These are phyloP conservation scores for Herpetomonas muscarum DNA, from an alignment of 208 protist genomes.

Conservation along the genomic window DNA sequence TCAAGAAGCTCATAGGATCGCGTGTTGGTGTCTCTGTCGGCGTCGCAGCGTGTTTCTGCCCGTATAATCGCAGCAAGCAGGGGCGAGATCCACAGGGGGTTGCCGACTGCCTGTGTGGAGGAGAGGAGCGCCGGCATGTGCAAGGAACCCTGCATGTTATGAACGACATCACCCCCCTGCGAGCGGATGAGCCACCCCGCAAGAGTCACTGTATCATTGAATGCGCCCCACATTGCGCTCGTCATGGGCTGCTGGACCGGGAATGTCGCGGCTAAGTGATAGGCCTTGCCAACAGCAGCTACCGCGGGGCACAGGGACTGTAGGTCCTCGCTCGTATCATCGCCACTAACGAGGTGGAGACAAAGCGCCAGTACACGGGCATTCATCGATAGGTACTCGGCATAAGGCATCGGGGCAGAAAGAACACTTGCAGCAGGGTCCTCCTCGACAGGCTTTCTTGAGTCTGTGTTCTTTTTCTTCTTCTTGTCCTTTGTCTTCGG, in stretches of 20 bases:
- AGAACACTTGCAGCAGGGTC: too few species aligned
- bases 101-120: neutral
- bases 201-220: neutral
- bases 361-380: too few species aligned
- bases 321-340: too few species aligned
- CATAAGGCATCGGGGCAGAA: too few species aligned
- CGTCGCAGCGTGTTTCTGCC: too few species aligned
- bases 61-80: neutral
- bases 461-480: neutral
- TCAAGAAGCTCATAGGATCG: too few species aligned
- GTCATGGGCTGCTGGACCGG: slow-evolving; percentile 1
- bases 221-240: neutral
- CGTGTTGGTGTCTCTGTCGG: neutral
- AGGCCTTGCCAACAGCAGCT: neutral
- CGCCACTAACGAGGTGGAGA: too few species aligned
- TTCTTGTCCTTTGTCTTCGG: slow-evolving; percentile 11
- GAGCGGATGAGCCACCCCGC: neutral
- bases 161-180: neutral
- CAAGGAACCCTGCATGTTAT: too few species aligned
- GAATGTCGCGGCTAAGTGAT: neutral
- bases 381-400: too few species aligned
- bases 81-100: neutral
- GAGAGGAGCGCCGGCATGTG: neutral
- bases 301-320: neutral
- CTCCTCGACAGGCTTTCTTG: too few species aligned